These are phyloP conservation scores for Magnusiomyces starmeri DNA, from an alignment of 1,139 yeast species.

Conservation along the genomic window DNA sequence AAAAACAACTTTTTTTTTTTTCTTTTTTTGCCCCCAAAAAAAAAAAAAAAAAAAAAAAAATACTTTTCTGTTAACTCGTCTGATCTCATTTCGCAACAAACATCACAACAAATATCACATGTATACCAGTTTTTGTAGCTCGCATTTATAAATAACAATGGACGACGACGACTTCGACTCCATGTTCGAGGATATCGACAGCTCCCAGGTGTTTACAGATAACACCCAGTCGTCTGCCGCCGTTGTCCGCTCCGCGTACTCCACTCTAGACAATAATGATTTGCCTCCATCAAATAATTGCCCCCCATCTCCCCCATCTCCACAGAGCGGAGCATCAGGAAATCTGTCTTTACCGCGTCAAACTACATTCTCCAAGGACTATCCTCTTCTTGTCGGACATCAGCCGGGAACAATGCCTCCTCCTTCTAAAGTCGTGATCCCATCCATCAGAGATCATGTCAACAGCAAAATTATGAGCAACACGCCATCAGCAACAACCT, in stretches of 20 bases:
- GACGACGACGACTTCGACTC: background rate
- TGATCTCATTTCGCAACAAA: background rate
- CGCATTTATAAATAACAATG: background rate
- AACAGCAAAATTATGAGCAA: background rate
- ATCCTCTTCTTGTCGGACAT: slow-evolving; percentile 2
- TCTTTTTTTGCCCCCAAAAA: background rate
- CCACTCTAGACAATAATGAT: background rate
- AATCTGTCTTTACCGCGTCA: background rate
- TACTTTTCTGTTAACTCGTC: background rate
- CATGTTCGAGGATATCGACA: background rate
- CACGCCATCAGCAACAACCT: background rate
- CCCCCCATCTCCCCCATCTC: background rate
- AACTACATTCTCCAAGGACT: slow-evolving; percentile 5
- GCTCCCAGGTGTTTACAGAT: background rate
- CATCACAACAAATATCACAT: background rate
- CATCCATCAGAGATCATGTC: background rate
- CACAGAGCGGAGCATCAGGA: background rate
- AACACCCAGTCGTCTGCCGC: background rate
- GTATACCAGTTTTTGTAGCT: background rate
- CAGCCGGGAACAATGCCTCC: slow-evolving; percentile 7
- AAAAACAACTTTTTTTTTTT: background rate
- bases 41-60: too few relatives aligned
- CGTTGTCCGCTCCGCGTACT: too few relatives aligned
- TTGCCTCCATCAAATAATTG: background rate
- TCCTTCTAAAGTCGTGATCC: background rate